Conservation (phyloP, 1,139 yeast species). For the Geotrichum aggregatum region DNA sequence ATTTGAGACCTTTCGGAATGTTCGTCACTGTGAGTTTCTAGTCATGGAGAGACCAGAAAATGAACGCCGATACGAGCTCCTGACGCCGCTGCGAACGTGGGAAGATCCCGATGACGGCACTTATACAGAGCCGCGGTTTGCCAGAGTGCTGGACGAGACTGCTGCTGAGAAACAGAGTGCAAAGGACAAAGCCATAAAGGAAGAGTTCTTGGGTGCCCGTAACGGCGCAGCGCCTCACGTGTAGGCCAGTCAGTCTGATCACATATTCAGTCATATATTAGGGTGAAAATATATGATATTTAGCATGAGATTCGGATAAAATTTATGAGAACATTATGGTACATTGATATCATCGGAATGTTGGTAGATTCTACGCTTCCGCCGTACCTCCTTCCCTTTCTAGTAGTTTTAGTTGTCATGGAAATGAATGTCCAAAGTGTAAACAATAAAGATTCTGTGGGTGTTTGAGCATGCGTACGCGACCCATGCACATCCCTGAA, state of each 20-base stretch:
- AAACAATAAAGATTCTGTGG: neutral
- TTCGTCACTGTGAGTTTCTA: conserved; percentile 78
- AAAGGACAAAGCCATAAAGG: conserved; percentile 18
- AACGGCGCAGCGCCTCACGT: conserved; percentile 11
- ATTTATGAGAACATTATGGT: no score
- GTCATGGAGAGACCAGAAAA: conserved; percentile 59
- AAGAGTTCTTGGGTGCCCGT: conserved; percentile 15
- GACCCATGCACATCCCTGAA: no score
- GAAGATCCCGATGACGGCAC: conserved; percentile 30
- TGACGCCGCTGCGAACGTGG: conserved; percentile 38
- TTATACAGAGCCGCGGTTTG: conserved; percentile 16
- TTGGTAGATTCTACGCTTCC: no score
- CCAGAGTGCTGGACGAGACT: conserved; percentile 16
- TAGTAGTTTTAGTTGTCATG: no score
- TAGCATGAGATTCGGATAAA: no score
- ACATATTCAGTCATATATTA: no score
- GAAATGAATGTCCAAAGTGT: neutral
- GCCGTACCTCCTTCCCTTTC: neutral
- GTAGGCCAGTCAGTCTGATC: neutral
- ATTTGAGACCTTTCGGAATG: conserved; percentile 74
- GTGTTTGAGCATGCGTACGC: neutral
- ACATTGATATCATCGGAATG: no score
- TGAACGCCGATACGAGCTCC: conserved; percentile 31
- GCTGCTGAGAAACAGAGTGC: conserved; percentile 19
- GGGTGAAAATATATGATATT: no score